Percentiles rank a stretch among this genome's conserved stretches.
Conservation (phyloP, 176 grass and related monocot genomes). For the Bothriochloa decipiens region DNA sequence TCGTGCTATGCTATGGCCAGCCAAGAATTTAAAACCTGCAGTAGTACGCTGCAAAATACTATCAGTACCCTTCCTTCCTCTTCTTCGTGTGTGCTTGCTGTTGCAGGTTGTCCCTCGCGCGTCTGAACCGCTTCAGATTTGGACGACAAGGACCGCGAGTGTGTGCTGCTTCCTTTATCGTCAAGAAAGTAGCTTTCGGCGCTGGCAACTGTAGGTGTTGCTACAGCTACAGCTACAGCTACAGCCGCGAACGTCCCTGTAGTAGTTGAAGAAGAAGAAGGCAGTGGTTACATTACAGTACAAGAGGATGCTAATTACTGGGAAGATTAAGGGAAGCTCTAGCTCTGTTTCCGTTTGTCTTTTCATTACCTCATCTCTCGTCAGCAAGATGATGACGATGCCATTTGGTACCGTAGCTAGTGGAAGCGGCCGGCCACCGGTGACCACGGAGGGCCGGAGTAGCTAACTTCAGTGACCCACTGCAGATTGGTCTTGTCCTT, state of each 20-base stretch:
- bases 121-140: too few relatives aligned
- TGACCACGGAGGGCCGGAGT: too few relatives aligned
- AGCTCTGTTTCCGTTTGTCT: not conserved
- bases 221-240: not conserved
- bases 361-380: not conserved
- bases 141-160: too few relatives aligned
- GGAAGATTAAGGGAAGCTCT: not conserved
- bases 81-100: too few relatives aligned
- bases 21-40: too few relatives aligned
- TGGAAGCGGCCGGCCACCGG: too few relatives aligned
- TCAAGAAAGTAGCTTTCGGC: not conserved
- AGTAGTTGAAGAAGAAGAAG: not conserved
- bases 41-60: too few relatives aligned
- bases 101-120: too few relatives aligned
- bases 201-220: not conserved
- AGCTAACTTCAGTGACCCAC: not conserved
- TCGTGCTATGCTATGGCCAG: too few relatives aligned
- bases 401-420: not conserved
- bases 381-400: not conserved
- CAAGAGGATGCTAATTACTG: not conserved
- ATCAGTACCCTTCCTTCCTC: too few relatives aligned
- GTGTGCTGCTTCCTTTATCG: too few relatives aligned
- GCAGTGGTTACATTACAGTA: not conserved
- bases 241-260: not conserved
- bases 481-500: not conserved